Percentiles rank a stretch among this genome's conserved stretches.
Evolutionary conservation across 1,284 basidiomycete species (phyloP).

Genomic region (Cryptococcus maquisensis): DNA sequence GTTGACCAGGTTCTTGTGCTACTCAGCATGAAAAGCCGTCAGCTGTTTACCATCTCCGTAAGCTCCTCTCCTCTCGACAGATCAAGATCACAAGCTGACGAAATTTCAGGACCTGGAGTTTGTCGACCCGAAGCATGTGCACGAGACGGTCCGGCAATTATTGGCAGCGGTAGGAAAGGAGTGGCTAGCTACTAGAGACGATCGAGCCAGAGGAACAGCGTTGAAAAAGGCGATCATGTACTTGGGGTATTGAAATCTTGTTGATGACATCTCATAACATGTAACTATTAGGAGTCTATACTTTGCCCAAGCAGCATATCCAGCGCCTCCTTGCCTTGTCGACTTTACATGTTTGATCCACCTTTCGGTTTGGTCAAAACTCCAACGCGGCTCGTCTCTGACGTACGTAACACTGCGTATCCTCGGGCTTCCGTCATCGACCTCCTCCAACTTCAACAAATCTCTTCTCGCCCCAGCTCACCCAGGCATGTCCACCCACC

Average conservation of each 20-base stretch:
- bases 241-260: conserved; percentile 17
- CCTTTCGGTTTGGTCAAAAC: no score
- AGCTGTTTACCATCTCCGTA: conserved; percentile 19
- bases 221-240: conserved; percentile 21
- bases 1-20: conserved; percentile 33
- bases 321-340: no score
- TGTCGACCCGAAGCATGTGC: conserved; percentile 11
- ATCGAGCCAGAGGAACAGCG: not conserved
- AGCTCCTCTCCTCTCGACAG: conserved; percentile 2
- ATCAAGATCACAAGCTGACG: not conserved
- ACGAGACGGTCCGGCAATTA: conserved; percentile 23
- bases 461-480: not conserved
- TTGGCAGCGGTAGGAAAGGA: conserved; percentile 34
- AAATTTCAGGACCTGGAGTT: conserved; percentile 22
- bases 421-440: not conserved
- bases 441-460: not conserved
- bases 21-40: conserved; percentile 5
- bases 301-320: no score
- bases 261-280: not conserved
- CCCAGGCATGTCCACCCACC: not conserved
- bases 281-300: no score
- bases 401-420: no score
- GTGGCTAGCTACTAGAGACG: conserved; percentile 15
- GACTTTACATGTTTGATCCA: no score
- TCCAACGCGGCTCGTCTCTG: no score